Conservation (phyloP, 257 asterid genomes). For the Solanum ossicruentum region DNA sequence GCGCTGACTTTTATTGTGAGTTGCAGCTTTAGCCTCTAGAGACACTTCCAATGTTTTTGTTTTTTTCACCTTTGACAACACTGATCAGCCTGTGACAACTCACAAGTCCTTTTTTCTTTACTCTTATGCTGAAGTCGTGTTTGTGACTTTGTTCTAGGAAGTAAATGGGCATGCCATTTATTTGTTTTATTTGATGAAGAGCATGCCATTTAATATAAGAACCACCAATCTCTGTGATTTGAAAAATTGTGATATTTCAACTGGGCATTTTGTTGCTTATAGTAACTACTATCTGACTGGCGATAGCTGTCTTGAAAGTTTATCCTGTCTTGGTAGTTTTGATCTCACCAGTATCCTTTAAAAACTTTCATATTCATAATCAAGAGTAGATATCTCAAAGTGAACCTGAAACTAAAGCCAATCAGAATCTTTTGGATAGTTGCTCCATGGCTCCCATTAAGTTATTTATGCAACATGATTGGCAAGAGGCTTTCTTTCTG, state of each 20-base stretch:
- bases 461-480: neutral
- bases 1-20: neutral
- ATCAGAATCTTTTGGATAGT: neutral
- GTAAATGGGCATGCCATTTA: neutral
- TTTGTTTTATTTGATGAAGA: neutral
- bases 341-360: neutral
- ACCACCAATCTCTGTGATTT: neutral
- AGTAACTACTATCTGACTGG: neutral
- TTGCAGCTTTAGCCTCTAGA: neutral
- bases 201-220: neutral
- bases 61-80: neutral
- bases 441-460: neutral
- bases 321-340: neutral
- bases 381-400: neutral
- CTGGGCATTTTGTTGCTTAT: neutral
- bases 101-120: neutral
- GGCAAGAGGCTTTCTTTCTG: neutral
- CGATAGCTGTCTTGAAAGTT: neutral
- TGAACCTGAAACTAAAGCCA: neutral
- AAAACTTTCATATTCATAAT: neutral
- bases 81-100: neutral
- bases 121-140: neutral
- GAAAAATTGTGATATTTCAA: neutral
- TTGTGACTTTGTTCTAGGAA: neutral
- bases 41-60: neutral